phyloP scores from a whole-genome alignment of 164 flowering plant species.

The Chloranthus sessilifolius region DNA sequence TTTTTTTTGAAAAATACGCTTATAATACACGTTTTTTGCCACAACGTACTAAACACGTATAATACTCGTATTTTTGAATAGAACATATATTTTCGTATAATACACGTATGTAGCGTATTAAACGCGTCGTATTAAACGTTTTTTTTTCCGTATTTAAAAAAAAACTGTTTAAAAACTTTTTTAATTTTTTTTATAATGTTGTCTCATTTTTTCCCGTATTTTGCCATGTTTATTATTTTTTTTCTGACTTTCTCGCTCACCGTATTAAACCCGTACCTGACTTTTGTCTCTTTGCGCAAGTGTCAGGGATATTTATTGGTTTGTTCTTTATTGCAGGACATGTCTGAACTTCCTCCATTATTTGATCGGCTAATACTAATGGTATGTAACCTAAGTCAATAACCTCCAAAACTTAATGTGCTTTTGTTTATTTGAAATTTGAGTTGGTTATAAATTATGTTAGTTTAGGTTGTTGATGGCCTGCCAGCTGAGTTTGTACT shows the following conservation, averaged over 20 bases:
- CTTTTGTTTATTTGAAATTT: slow-evolving; percentile 9
- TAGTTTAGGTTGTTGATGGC: slow-evolving; percentile 89
- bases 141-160: neutral
- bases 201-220: neutral
- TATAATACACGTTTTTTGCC: too few relatives aligned
- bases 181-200: neutral
- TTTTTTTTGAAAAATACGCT: too few relatives aligned
- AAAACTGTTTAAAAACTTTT: too few relatives aligned
- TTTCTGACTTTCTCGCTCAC: neutral
- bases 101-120: too few relatives aligned
- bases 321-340: slow-evolving; percentile 44
- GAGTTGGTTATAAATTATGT: neutral
- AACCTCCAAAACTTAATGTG: neutral
- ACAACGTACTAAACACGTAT: too few relatives aligned
- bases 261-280: too few relatives aligned
- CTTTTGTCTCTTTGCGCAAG: too few relatives aligned
- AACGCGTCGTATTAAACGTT: too few relatives aligned
- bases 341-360: slow-evolving; percentile 54
- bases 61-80: too few relatives aligned
- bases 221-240: neutral
- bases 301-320: neutral
- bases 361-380: slow-evolving; percentile 70
- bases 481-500: slow-evolving; percentile 97
- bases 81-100: too few relatives aligned
- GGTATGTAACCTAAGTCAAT: slow-evolving; percentile 32